These are phyloP conservation scores for Penicillium nucicola DNA, from an alignment of 495 filamentous ascomycete species.

Conservation along the genomic window DNA sequence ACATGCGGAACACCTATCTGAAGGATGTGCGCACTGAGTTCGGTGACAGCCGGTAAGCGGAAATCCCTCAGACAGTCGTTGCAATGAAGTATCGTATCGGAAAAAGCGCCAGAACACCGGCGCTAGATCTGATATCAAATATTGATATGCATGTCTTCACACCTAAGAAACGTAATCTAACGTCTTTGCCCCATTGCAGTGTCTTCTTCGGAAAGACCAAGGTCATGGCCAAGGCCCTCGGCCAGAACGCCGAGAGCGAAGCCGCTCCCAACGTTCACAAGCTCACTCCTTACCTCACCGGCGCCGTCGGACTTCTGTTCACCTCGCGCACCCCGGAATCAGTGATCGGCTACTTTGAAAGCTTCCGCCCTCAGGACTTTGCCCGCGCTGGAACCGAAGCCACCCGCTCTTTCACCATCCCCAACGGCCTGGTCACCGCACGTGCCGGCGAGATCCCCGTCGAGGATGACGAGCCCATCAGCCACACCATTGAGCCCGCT, in stretches of 20 bases:
- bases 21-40: constrained; percentile 87
- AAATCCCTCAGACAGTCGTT: not conserved
- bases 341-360: constrained; percentile 65
- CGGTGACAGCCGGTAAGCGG: constrained; percentile 71
- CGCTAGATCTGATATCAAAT: constrained; percentile 5
- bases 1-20: constrained; percentile 98
- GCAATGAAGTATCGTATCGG: not conserved
- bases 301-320: constrained; percentile 87
- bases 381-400: constrained; percentile 81
- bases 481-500: constrained; percentile 83
- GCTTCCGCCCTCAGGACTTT: constrained; percentile 70
- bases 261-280: constrained; percentile 68
- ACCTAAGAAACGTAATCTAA: not conserved
- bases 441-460: constrained; percentile 72
- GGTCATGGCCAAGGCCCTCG: constrained; percentile 92
- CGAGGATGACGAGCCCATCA: constrained; percentile 79
- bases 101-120: not conserved
- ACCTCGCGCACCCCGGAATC: constrained; percentile 64
- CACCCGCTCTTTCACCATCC: constrained; percentile 70
- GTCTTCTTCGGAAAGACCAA: constrained; percentile 99
- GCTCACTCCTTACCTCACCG: constrained; percentile 68
- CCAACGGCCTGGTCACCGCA: constrained; percentile 71
- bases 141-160: not conserved
- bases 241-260: constrained; percentile 67
- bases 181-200: constrained; percentile 36